Conservation (phyloP, 2,329 filamentous ascomycete genomes). For the Coniella lustricola region DNA sequence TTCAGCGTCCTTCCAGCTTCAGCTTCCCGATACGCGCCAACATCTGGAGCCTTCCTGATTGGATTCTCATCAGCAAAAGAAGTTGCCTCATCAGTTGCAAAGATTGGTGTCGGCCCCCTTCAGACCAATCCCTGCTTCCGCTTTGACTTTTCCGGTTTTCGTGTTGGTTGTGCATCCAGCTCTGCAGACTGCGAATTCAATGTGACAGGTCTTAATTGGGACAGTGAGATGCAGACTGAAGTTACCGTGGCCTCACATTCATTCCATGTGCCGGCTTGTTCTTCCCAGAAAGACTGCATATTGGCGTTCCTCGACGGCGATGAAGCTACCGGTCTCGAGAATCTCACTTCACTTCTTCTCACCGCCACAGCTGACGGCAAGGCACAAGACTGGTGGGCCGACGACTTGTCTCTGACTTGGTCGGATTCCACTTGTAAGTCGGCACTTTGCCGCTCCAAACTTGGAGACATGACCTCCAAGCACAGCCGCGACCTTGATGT, state of each 20-base stretch:
- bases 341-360: slow-evolving; percentile 32
- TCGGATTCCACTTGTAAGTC: slow-evolving; percentile 32
- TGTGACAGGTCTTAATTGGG: slow-evolving; percentile 28
- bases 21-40: slow-evolving; percentile 23
- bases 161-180: slow-evolving; percentile 32
- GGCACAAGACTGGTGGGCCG: slow-evolving; percentile 38
- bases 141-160: slow-evolving; percentile 30
- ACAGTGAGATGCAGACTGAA: slow-evolving; percentile 17
- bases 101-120: slow-evolving; percentile 21
- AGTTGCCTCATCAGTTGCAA: slow-evolving; percentile 14
- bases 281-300: slow-evolving; percentile 22
- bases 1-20: slow-evolving; percentile 26
- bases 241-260: slow-evolving; percentile 20
- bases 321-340: slow-evolving; percentile 21
- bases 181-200: slow-evolving; percentile 29
- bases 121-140: slow-evolving; percentile 23
- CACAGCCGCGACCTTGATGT: slow-evolving; percentile 5
- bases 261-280: slow-evolving; percentile 25
- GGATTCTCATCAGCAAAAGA: slow-evolving; percentile 19
- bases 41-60: slow-evolving; percentile 23
- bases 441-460: slow-evolving; percentile 30
- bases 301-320: slow-evolving; percentile 23
- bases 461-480: slow-evolving; percentile 24
- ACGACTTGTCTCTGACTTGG: slow-evolving; percentile 38
- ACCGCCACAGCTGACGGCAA: slow-evolving; percentile 31